Evolutionary conservation across 2,329 filamentous ascomycete genomes (phyloP), one percentile per base, ranked within the genome.

Genomic region (Rutstroemia sp.): DNA sequence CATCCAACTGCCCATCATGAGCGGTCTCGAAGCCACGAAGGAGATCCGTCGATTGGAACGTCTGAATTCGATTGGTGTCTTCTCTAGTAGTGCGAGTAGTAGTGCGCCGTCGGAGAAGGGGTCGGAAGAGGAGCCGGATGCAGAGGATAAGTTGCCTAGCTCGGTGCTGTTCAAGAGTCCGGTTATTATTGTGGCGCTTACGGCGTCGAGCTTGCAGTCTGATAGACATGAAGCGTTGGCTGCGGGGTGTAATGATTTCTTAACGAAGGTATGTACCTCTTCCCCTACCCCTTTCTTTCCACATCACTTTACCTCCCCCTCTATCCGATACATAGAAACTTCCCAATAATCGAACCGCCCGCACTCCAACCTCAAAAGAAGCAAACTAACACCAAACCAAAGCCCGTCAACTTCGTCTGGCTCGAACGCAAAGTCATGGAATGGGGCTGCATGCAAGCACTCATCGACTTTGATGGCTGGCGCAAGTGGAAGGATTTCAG

Each of bases 391-490:
- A 23, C 27, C 10, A 9, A 12, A 2, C n/a, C 38, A 49, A 48
- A 96, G 89, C 94, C 94, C 19, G 92, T 99, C 64, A 95, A 95
- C 70, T 96, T 96, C 69, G 88, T 95, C 58, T 99, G 92, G 92
- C 82, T 99, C 25, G 90, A 96, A 71, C 84, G 92, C 57, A 99
- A 99, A 72, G 92, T 97, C 64, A 96, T 95, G 74, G 94, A 99
- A 77, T 99, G 94, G 94, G 94, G 94, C 56, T 97, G 94, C 76
- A 99, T 99, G 94, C 94, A 97, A 75, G 94, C 94, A 9, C 80
- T 99, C 23, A 97, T 99, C 67, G 94, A 99, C 75, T 97, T 94
- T 70, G 92, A 97, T 70, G 94, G 94, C 60, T 99, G 94, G 94
- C 83, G 92, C 55, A 90, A 90, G 72, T 99, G 94, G 94, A 96